Conservation (phyloP, 192 early-diverging fungal genomes). For the Coemansia sp. region DNA sequence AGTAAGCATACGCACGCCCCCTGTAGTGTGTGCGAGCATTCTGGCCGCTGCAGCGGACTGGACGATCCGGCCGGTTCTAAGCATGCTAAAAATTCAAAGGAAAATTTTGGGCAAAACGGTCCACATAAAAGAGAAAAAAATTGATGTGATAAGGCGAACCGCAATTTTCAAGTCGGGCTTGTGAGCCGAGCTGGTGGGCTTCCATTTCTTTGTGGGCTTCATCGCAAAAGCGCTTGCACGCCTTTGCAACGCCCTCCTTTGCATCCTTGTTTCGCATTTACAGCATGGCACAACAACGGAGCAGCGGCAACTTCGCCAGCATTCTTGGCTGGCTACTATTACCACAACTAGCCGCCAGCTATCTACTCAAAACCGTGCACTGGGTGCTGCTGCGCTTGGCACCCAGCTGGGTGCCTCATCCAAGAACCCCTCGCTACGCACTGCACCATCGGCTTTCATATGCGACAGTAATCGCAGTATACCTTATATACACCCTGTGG, state of each 20-base stretch:
- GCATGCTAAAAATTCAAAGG: conserved; percentile 7
- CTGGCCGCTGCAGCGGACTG: conserved; percentile 10
- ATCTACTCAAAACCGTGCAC: conserved; percentile 24
- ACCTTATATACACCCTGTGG: conserved; percentile 43
- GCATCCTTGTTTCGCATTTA: neutral
- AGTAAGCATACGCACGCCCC: conserved; percentile 7
- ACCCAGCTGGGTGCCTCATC: conserved; percentile 33
- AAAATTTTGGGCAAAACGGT: no score
- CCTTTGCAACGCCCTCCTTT: neutral
- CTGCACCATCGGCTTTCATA: conserved; percentile 43
- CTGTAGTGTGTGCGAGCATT: neutral
- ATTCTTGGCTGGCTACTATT: conserved; percentile 44
- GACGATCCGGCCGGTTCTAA: conserved; percentile 12
- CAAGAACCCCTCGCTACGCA: conserved; percentile 19
- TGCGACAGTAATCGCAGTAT: conserved; percentile 27
- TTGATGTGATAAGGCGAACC: no score
- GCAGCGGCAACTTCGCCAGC: conserved; percentile 24
- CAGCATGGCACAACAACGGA: neutral
- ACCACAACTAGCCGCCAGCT: conserved; percentile 35
- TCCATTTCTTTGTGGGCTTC: no score
- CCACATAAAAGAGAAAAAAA: no score
- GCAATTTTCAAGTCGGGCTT: no score
- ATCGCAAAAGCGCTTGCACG: no score
- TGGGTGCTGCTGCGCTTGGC: conserved; percentile 26
- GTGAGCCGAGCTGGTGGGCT: no score